Conservation (phyloP, 2,329 filamentous ascomycete genomes). For the Magnaporthales sp. region DNA sequence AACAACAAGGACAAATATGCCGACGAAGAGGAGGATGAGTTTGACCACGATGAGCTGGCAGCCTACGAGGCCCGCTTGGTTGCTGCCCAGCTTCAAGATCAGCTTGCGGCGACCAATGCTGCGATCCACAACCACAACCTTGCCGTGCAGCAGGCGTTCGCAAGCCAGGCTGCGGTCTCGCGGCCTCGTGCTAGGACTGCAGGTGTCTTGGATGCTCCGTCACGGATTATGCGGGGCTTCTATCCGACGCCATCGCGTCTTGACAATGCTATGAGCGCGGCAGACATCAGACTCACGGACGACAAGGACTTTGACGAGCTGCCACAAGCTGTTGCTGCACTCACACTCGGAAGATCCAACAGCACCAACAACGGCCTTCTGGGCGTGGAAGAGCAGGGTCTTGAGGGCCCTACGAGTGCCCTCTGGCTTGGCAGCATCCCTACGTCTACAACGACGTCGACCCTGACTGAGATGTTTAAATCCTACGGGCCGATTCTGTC, state of each 20-base stretch:
- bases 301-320: conserved; percentile 74
- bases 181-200: conserved; percentile 86
- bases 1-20: conserved; percentile 98
- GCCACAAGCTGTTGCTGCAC: conserved; percentile 70
- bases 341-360: conserved; percentile 62
- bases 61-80: conserved; percentile 49
- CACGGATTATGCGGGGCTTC: conserved; percentile 61
- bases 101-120: conserved; percentile 54
- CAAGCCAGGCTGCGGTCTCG: conserved; percentile 70
- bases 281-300: conserved; percentile 67
- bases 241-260: conserved; percentile 65
- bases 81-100: conserved; percentile 52
- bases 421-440: conserved; percentile 97
- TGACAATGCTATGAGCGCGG: conserved; percentile 65
- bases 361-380: conserved; percentile 61
- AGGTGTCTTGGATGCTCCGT: conserved; percentile 76
- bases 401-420: conserved; percentile 86
- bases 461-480: conserved; percentile 89
- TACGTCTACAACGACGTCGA: conserved; percentile 92
- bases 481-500: conserved; percentile 87
- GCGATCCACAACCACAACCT: conserved; percentile 86
- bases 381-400: conserved; percentile 64
- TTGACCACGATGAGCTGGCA: conserved; percentile 42
- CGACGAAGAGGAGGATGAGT: conserved; percentile 76
- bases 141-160: conserved; percentile 88